Evolutionary conservation across 1,284 basidiomycete species (phyloP).

Genomic region (Ceratobasidium theobromae): DNA sequence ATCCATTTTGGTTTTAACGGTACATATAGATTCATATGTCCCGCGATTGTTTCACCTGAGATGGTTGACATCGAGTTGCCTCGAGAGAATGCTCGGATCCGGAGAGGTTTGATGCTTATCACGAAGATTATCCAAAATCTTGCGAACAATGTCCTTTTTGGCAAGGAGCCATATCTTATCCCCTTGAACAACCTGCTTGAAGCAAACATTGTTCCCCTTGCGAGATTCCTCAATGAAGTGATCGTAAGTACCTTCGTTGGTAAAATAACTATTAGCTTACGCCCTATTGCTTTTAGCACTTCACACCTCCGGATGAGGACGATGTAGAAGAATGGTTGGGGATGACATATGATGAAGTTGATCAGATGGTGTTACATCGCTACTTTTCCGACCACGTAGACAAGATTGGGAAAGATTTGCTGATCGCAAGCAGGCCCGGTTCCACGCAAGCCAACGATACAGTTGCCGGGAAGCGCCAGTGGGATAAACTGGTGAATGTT

Average conservation of each 20-base stretch:
- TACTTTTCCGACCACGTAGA: slow-evolving; percentile 82
- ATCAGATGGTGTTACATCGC: slow-evolving; percentile 76
- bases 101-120: slow-evolving; percentile 79
- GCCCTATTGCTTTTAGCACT: background rate
- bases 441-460: slow-evolving; percentile 13
- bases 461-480: slow-evolving; percentile 63
- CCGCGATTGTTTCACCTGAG: slow-evolving; percentile 84
- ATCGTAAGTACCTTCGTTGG: slow-evolving; percentile 53
- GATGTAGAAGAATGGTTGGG: slow-evolving; percentile 66
- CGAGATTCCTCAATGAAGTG: slow-evolving; percentile 78
- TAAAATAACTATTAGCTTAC: background rate
- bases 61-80: slow-evolving; percentile 80
- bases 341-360: slow-evolving; percentile 74
- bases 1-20: background rate
- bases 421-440: slow-evolving; percentile 44
- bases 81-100: slow-evolving; percentile 59
- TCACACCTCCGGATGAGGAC: slow-evolving; percentile 34
- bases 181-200: slow-evolving; percentile 76
- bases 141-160: slow-evolving; percentile 90
- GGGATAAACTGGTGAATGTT: slow-evolving; percentile 72
- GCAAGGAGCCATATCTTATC: slow-evolving; percentile 84
- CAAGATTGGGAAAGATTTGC: slow-evolving; percentile 79
- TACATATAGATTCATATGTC: slow-evolving; percentile 50
- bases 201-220: slow-evolving; percentile 76
- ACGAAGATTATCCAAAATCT: slow-evolving; percentile 91